Percentiles rank a stretch among this genome's conserved stretches.
Conservation (phyloP, 2,329 filamentous ascomycete genomes). For the Penicillium nordicum region DNA sequence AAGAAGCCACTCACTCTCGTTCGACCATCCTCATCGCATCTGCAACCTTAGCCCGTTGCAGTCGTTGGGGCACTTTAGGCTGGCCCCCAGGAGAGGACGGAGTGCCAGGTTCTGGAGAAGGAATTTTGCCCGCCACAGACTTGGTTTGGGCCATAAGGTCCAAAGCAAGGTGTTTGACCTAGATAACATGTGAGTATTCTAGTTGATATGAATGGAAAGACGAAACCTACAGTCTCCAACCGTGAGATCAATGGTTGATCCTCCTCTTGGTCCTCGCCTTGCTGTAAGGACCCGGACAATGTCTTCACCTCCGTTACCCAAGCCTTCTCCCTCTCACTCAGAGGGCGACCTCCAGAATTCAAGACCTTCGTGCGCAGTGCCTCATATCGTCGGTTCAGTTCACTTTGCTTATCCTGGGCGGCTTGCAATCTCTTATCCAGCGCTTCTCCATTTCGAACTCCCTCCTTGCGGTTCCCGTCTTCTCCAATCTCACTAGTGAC, state of each 20-base stretch:
- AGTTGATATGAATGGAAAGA: not conserved
- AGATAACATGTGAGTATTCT: slow-evolving; percentile 15
- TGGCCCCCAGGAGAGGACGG: slow-evolving; percentile 31
- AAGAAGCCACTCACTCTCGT: slow-evolving; percentile 39
- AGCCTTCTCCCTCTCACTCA: slow-evolving; percentile 46
- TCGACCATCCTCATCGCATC: slow-evolving; percentile 52
- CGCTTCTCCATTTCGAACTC: slow-evolving; percentile 31
- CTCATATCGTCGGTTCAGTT: slow-evolving; percentile 44
- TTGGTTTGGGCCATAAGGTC: slow-evolving; percentile 39
- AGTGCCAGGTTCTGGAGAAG: slow-evolving; percentile 28
- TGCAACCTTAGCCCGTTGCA: slow-evolving; percentile 46
- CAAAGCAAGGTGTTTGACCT: slow-evolving; percentile 42
- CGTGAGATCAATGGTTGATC: slow-evolving; percentile 32
- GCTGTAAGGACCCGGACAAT: slow-evolving; percentile 36
- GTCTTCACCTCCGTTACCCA: slow-evolving; percentile 46
- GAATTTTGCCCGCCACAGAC: slow-evolving; percentile 29
- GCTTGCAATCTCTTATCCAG: slow-evolving; percentile 41
- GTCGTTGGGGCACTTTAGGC: slow-evolving; percentile 38
- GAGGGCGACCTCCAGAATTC: slow-evolving; percentile 42
- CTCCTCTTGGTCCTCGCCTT: slow-evolving; percentile 22
- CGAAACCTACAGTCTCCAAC: slow-evolving; percentile 38
- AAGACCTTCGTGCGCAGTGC: slow-evolving; percentile 43
- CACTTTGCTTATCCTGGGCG: slow-evolving; percentile 40
- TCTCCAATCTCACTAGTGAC: slow-evolving; percentile 40
- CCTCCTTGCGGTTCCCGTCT: slow-evolving; percentile 33